phyloP scores from a whole-genome alignment of 2,329 filamentous ascomycete genomes.

The Neofusicoccum kwambonambiense region DNA sequence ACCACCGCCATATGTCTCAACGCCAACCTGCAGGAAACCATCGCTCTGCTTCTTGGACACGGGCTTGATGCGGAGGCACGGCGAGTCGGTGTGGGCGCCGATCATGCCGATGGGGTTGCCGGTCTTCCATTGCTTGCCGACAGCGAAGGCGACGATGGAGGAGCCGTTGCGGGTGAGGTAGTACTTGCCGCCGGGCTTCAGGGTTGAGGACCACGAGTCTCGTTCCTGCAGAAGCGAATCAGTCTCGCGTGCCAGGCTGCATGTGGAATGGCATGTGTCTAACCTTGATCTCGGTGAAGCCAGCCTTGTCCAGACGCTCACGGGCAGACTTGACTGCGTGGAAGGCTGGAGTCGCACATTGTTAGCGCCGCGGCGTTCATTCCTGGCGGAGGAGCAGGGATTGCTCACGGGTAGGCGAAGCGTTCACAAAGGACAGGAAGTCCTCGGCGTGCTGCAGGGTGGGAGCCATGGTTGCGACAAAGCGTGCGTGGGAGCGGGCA shows the following conservation, averaged over 20 bases:
- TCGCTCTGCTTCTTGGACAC: conserved; percentile 84
- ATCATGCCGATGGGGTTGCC: conserved; percentile 91
- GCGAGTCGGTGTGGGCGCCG: conserved; percentile 94
- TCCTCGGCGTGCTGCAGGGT: conserved; percentile 61
- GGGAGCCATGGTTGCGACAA: conserved; percentile 32
- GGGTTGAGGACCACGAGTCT: conserved; percentile 77
- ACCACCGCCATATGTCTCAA: conserved; percentile 94
- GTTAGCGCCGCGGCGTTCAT: conserved; percentile 5
- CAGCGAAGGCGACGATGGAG: conserved; percentile 87
- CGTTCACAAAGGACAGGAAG: conserved; percentile 92
- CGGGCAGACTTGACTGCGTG: conserved; percentile 84
- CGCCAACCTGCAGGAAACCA: conserved; percentile 90
- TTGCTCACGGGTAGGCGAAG: conserved; percentile 77
- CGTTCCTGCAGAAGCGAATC: conserved; percentile 60
- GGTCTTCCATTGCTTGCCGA: conserved; percentile 86
- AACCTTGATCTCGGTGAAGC: conserved; percentile 80
- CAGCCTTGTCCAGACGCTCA: conserved; percentile 73
- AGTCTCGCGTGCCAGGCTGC: neutral
- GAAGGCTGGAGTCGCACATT: conserved; percentile 63
- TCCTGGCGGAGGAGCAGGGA: neutral
- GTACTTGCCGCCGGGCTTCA: conserved; percentile 89
- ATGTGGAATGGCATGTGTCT: conserved; percentile 12
- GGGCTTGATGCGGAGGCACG: conserved; percentile 87
- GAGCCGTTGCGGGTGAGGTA: conserved; percentile 92
- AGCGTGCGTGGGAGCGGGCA: conserved; percentile 19